Base-by-base conservation (phyloP, 768 basidiomycete genomes). In the Lactifluus volemus region DNA sequence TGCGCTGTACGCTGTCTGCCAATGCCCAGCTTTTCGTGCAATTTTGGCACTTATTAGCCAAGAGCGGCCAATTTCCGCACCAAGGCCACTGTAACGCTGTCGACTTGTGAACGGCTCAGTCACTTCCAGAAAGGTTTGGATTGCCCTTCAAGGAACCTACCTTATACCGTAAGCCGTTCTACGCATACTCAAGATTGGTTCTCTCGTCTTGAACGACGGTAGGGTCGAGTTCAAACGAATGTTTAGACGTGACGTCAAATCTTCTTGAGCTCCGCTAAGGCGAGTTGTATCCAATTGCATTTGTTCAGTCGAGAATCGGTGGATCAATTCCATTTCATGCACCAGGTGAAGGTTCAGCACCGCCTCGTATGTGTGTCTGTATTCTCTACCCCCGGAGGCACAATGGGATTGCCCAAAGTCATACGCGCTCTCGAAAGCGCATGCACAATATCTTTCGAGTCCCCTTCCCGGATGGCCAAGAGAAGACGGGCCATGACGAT, bases 41-140 rank as follows among this genome's bases (percentile, higher is more conserved):
- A 94, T 93, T 71, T 95, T 98, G n/a, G 95, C 88, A 61, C 88
- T 98, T 30, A 83, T 78, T 12, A 98, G 79, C 97, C 97, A 99
- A 1, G 92, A 85, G 50, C 81, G 80, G 3, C 92, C 88, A 41
- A 95, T 85, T 61, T 66, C 65, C 11, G 56, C 63, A 12, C 44
- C 36, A 54, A 66, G 59, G 11, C 38, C 55, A 41, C 21, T 44
- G 42, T 39, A 51, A n/a, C 53, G 45, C 38, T 61, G 59, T 17
- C 55, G 49, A 53, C 64, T 67, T 29, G 29, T 9, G n/a, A 44
- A 49, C 1, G 3, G 1, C 14, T 52, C 39, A 55, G 49, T 8
- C 32, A 15, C 36, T 48, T 38, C 41, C 34, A n/a, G 10, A 15
- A 21, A 21, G 8, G n/a, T 30, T 39, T 47, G 14, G 1, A 10